Evolutionary conservation across 2,329 filamentous ascomycete genomes (phyloP).

Genomic region (Clonostachys rhizophaga): DNA sequence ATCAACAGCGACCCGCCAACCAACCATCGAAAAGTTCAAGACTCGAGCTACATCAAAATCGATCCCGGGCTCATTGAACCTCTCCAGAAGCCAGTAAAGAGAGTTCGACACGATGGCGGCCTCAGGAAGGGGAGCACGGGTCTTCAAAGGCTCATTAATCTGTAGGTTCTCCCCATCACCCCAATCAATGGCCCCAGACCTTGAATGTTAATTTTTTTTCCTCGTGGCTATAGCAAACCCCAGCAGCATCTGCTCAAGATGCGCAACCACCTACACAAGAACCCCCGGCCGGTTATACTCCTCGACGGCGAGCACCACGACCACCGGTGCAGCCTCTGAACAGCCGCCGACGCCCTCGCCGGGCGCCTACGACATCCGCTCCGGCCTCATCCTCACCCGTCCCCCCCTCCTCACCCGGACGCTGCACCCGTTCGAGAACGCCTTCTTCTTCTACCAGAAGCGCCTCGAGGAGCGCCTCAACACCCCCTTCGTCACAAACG

Average conservation of each 20-base stretch:
- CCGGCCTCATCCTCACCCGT: conserved; percentile 79
- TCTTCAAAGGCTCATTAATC: conserved; percentile 41
- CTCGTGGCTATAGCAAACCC: background rate
- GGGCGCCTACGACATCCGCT: conserved; percentile 57
- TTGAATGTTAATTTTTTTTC: background rate
- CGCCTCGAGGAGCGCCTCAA: conserved; percentile 90
- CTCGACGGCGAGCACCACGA: conserved; percentile 8
- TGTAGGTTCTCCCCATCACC: conserved; percentile 31
- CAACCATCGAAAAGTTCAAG: conserved; percentile 12
- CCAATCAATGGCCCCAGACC: conserved; percentile 1
- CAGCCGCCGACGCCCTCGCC: conserved; percentile 79
- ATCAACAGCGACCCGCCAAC: background rate
- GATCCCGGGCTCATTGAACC: background rate
- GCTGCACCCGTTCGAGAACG: conserved; percentile 82
- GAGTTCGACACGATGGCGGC: conserved; percentile 35
- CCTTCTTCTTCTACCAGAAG: conserved; percentile 96
- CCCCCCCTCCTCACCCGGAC: conserved; percentile 81
- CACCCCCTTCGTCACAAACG: conserved; percentile 81
- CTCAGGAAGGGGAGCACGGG: conserved; percentile 51
- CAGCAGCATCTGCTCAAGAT: conserved; percentile 26
- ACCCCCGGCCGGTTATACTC: conserved; percentile 24
- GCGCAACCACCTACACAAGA: conserved; percentile 22
- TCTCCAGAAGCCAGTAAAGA: background rate
- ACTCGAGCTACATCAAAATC: conserved; percentile 5
- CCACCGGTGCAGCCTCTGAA: conserved; percentile 42